Evolutionary conservation across 257 asterid species (phyloP), one percentile per base, ranked within the genome.

Genomic region (Solanum chilense): DNA sequence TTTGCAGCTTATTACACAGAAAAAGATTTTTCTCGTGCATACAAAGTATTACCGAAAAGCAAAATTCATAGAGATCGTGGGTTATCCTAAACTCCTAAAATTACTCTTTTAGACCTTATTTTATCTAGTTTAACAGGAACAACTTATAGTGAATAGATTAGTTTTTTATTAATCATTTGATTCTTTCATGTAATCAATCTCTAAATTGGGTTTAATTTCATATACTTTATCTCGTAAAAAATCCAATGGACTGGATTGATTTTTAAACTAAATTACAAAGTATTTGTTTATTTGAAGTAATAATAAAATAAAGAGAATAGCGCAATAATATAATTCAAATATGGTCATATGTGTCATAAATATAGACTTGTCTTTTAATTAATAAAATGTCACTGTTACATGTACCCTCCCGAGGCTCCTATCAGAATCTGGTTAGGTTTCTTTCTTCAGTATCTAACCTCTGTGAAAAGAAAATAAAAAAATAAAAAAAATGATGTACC

Each of bases 31-130:
- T 0, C 0, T 10, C 18, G 1, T 42, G 45, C 1, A 9, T 3
- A 42, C 45, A 2, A 9, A 42, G 0, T 52, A 1, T 52, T 10
- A 52, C 0, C 5, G 0, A 1, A 52, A 0, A 5, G 0, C 0
- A 52, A 7, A 52, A 5, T 1, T 18, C 18, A 18, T 7, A 18
- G 21, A 2, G 0, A 18, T 18, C 1, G 1, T 1, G 3, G 0
- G 0, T 52, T 52, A 52, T 52, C 10, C 62, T 7, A 3, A 7
- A 18, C 7, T 18, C n/a, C 23, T 52, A 52, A 52, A 52, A 16
- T 49, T 15, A 49, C 10, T n/a, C 62, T 52, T 52, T 52, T 52
- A 18, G 62, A 23, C n/a, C 62, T 7, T 0, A 18, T 2, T 52
- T 52, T 18, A 52, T 52, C 1, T 18, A 21, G 4, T 18, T 2